Conservation (phyloP, 139 green algal species). For the Protoeuglena noctilucae region DNA sequence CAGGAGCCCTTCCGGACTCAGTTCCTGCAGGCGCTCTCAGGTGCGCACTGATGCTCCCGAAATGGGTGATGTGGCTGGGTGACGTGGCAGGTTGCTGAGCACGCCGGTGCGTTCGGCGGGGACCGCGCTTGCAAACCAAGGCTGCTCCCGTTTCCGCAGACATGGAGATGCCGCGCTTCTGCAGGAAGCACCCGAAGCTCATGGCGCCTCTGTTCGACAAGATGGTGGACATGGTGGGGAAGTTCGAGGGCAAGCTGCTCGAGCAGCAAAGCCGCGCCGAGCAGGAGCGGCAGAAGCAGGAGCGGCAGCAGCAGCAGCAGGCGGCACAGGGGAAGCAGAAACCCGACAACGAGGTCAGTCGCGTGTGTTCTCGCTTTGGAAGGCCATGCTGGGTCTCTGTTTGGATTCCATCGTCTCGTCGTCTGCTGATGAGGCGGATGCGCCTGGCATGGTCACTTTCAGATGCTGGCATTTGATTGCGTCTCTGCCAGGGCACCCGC, state of each 20-base stretch:
- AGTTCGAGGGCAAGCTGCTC: slow-evolving; percentile 55
- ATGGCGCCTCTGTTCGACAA: slow-evolving; percentile 56
- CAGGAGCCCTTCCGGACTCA: slow-evolving; percentile 56
- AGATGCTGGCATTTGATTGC: too few species aligned
- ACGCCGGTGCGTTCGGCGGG: too few species aligned
- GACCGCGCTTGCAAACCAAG: neutral
- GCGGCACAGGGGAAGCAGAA: neutral
- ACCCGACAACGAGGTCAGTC: slow-evolving; percentile 15
- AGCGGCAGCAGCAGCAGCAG: slow-evolving; percentile 23
- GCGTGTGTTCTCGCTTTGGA: too few species aligned
- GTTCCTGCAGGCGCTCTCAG: slow-evolving; percentile 28
- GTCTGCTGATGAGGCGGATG: too few species aligned
- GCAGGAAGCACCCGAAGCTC: slow-evolving; percentile 54
- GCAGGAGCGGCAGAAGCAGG: slow-evolving; percentile 20
- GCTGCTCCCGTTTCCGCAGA: slow-evolving; percentile 18
- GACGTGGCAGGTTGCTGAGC: too few species aligned
- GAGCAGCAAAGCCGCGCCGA: slow-evolving; percentile 18
- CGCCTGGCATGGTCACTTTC: too few species aligned
- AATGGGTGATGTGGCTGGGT: too few species aligned
- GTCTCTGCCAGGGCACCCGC: too few species aligned
- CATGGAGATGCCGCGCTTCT: slow-evolving; percentile 76
- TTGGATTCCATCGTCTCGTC: too few species aligned
- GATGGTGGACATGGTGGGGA: slow-evolving; percentile 54
- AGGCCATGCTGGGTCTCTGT: too few species aligned
- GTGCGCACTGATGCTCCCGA: neutral